Evolutionary conservation across 2,329 filamentous ascomycete species (phyloP), one percentile per base, ranked within the genome.

Genomic region (Coniochaeta sp.): DNA sequence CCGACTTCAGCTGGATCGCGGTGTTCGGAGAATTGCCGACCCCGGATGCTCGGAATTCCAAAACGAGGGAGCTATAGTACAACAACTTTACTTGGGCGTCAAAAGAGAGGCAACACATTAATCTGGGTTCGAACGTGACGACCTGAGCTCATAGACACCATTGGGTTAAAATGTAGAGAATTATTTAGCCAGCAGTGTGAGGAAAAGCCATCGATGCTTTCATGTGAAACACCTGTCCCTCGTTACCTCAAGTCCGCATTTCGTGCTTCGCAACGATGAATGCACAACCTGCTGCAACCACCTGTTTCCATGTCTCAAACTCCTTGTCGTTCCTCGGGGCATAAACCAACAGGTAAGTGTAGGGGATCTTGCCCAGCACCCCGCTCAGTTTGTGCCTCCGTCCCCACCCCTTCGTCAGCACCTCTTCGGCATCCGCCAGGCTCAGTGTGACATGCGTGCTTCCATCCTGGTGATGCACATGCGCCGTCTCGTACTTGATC

Each of bases 261-360:
- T 35, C 33, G 12, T 18, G 33, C 33, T 35, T 35, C n/a, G n/a
- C 33, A 10, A n/a, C 10, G 7, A 45, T 20, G 26, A 45, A 45
- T 20, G 40, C 20, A 20, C 18, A 26, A 6, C 40, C 20, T 30
- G 61, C 62, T 18, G 55, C 49, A 9, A 59, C 55, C 16, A 63
- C 53, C 24, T 42, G 48, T 48, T 54, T 58, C 64, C 66, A 67
- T 5, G 66, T 57, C 24, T 55, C 59, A 26, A 67, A 61, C 57
- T 74, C 71, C 1, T 26, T 60, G 16, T 62, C 63, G 20, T 69
- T 60, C 24, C 71, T 56, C 35, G 70, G 71, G 38, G 70, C 70
- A 26, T 74, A 74, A 0, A 74, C 38, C 42, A 74, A 48, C 27
- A 73, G 59, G 50, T 70, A 74, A 0, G 62, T 62, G 58, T 63